Percentiles rank a stretch among this genome's conserved stretches.
Conservation (phyloP, 139 green algal genomes). For the Eudorina sp. region DNA sequence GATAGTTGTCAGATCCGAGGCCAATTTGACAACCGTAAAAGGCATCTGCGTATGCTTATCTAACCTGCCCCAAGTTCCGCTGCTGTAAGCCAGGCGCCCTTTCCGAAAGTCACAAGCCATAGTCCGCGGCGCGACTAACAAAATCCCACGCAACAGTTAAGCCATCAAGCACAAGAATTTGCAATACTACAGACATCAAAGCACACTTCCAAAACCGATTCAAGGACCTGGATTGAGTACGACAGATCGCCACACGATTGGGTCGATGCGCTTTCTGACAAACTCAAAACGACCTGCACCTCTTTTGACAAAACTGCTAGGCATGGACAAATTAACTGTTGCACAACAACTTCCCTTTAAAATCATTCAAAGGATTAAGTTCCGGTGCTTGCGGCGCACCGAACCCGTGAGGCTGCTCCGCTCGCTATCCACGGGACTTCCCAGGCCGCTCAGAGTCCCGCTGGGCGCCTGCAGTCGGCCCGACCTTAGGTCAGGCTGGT, state of each 20-base stretch:
- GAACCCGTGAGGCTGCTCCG: neutral
- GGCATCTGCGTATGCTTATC: too few relatives aligned
- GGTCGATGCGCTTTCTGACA: too few relatives aligned
- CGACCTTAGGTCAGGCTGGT: conserved; percentile 24
- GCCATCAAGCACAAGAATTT: too few relatives aligned
- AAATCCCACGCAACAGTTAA: neutral
- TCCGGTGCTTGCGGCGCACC: neutral
- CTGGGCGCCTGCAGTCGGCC: conserved; percentile 37
- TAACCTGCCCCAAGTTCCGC: neutral
- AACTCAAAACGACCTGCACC: too few relatives aligned
- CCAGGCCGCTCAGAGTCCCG: neutral
- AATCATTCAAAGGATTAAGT: neutral
- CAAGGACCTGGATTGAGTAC: too few relatives aligned
- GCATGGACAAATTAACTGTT: neutral
- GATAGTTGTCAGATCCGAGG: too few relatives aligned
- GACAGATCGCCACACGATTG: too few relatives aligned
- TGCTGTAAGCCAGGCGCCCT: neutral
- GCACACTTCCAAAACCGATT: too few relatives aligned
- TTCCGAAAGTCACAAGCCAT: neutral
- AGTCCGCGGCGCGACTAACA: neutral
- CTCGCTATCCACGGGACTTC: neutral
- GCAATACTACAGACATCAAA: too few relatives aligned
- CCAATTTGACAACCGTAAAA: too few relatives aligned
- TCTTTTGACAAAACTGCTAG: too few relatives aligned
- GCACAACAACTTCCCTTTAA: neutral